Percentiles rank a stretch among this genome's conserved stretches.
phyloP scores from a whole-genome alignment of 2,329 filamentous ascomycete genomes.

The Claviceps africana region DNA sequence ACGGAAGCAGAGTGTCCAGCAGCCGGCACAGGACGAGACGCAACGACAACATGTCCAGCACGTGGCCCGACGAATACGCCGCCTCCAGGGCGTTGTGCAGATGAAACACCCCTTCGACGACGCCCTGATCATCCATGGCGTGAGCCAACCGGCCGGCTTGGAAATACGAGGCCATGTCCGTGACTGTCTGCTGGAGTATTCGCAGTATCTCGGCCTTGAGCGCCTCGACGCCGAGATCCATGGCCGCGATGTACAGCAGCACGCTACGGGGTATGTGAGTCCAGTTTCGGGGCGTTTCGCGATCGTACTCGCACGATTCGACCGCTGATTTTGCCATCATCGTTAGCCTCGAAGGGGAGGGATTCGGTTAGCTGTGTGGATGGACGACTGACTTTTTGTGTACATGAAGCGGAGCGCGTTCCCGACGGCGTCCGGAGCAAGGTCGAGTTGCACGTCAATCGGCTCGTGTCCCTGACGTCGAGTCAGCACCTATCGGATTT shows the following conservation, averaged over 20 bases:
- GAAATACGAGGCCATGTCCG: conserved; percentile 12
- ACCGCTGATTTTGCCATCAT: no score
- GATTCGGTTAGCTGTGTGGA: not conserved
- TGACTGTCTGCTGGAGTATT: conserved; percentile 14
- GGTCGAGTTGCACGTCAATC: conserved; percentile 13
- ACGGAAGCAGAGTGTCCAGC: conserved; percentile 13
- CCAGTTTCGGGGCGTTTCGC: conserved; percentile 12
- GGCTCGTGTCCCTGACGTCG: conserved; percentile 15
- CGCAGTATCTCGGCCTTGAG: conserved; percentile 16
- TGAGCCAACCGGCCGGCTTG: conserved; percentile 6
- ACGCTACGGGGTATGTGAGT: conserved; percentile 19
- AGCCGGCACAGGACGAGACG: conserved; percentile 18
- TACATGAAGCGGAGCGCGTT: conserved; percentile 23
- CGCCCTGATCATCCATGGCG: conserved; percentile 9
- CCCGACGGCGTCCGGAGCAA: conserved; percentile 13
- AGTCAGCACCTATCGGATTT: not conserved
- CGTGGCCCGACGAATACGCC: conserved; percentile 12
- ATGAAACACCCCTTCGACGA: conserved; percentile 12
- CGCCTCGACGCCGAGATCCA: conserved; percentile 15
- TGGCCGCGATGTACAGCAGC: conserved; percentile 19
- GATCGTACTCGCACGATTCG: conserved; percentile 13
- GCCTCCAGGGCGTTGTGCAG: conserved; percentile 17
- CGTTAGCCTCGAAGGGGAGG: not conserved
- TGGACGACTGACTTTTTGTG: conserved; percentile 15
- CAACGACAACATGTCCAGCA: conserved; percentile 17